Evolutionary conservation across 805 yeast species (phyloP).

Genomic region (Saccharomycopsis olivae): DNA sequence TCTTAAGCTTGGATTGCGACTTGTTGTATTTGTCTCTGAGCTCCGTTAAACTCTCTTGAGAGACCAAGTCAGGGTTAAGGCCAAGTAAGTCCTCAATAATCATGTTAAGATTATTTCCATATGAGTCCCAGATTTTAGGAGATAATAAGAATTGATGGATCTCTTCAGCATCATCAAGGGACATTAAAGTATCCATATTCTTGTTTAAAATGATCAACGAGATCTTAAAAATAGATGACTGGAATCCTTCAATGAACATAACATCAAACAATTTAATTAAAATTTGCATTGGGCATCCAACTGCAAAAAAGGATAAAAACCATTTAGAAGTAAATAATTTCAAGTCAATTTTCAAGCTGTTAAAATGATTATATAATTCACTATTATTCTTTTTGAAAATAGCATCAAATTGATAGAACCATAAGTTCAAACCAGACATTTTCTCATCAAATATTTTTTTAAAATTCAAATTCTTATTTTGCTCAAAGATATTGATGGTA

Average conservation of each 20-base stretch:
- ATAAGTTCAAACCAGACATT: constrained; percentile 41
- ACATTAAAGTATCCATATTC: constrained; percentile 31
- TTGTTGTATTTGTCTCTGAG: constrained; percentile 11
- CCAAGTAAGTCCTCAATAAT: constrained; percentile 24
- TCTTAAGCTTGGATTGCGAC: not conserved
- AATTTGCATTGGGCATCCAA: constrained; percentile 47
- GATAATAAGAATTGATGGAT: constrained; percentile 31
- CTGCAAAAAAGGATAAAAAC: constrained; percentile 52
- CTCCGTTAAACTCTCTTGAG: constrained; percentile 4
- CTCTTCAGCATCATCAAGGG: constrained; percentile 30
- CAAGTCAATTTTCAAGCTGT: constrained; percentile 29
- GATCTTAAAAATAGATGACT: constrained; percentile 44
- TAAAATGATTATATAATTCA: constrained; percentile 34
- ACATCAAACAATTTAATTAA: constrained; percentile 40
- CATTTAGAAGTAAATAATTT: constrained; percentile 49
- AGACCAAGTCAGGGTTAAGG: constrained; percentile 11
- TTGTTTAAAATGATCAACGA: constrained; percentile 41
- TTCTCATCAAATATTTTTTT: constrained; percentile 41
- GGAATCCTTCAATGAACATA: constrained; percentile 42
- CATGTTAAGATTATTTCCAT: constrained; percentile 26
- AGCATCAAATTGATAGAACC: constrained; percentile 40
- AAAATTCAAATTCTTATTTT: constrained; percentile 33
- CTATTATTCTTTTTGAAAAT: constrained; percentile 33
- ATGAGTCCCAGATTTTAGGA: constrained; percentile 32
- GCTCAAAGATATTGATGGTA: constrained; percentile 47